A percentile compares a stretch with the other conserved stretches of the same genome.
phyloP scores from a whole-genome alignment of 164 flowering plant species.

The Santalum album region DNA sequence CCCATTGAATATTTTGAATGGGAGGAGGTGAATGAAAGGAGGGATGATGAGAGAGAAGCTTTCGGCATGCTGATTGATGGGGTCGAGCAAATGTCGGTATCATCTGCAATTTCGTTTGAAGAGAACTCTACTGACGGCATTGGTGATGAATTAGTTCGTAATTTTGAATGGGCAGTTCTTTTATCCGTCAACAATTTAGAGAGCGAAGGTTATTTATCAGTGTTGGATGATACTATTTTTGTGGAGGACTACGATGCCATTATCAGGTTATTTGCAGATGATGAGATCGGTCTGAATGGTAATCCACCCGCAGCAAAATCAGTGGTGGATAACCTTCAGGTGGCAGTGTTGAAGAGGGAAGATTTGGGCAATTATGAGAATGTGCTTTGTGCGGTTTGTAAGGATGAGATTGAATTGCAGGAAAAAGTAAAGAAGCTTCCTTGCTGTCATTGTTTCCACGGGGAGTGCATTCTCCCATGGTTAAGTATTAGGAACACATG shows the following conservation, averaged over 20 bases:
- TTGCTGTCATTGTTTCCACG: constrained; percentile 66
- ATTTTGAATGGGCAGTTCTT: no score
- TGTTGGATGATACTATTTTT: no score
- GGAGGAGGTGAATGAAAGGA: no score
- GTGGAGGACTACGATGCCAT: background rate
- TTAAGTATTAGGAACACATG: constrained; percentile 64
- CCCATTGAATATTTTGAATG: no score
- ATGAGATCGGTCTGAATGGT: background rate
- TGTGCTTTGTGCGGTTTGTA: background rate
- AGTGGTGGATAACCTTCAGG: background rate
- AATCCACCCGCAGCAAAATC: background rate
- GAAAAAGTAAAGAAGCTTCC: constrained; percentile 24
- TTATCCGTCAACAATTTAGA: no score
- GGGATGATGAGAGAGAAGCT: no score
- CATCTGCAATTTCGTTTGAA: no score
- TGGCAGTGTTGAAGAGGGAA: background rate
- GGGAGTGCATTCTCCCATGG: constrained; percentile 82
- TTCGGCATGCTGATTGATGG: no score
- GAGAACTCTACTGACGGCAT: no score
- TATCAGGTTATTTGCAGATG: background rate
- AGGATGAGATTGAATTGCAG: background rate
- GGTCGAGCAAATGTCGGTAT: no score
- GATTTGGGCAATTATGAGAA: background rate
- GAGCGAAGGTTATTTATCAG: no score
- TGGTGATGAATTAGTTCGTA: no score